Conservation (phyloP, 805 yeast species). For the Candida quercuum region DNA sequence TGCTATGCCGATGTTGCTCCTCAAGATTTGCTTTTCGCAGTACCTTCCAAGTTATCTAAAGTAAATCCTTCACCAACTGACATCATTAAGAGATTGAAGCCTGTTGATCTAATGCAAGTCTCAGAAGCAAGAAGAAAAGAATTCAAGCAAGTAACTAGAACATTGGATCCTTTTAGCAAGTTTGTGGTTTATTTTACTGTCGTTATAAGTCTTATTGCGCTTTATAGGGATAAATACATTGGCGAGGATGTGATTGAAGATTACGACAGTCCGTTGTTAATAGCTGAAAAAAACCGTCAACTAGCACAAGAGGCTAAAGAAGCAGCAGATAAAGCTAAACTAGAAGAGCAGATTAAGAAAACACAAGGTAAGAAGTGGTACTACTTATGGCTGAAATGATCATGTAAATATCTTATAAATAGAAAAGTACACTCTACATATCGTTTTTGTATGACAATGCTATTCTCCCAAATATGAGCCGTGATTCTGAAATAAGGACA, state of each 20-base stretch:
- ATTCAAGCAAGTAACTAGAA: conserved; percentile 40
- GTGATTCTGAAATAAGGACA: no score
- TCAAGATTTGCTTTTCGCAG: conserved; percentile 53
- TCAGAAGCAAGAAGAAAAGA: conserved; percentile 38
- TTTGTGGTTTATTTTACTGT: conserved; percentile 44
- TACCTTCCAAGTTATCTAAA: conserved; percentile 30
- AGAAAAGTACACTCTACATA: neutral
- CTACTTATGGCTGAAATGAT: conserved; percentile 21
- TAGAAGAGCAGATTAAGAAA: conserved; percentile 3
- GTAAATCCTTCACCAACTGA: conserved; percentile 11
- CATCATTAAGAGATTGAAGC: conserved; percentile 28
- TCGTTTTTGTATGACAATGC: neutral
- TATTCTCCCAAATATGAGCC: no score
- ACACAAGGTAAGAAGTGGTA: conserved; percentile 18
- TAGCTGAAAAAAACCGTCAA: conserved; percentile 30
- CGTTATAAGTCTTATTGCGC: conserved; percentile 44
- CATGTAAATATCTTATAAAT: neutral
- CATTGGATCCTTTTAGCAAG: conserved; percentile 54
- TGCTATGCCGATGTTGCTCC: conserved; percentile 43
- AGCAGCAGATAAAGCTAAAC: conserved; percentile 9
- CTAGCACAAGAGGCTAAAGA: conserved; percentile 7
- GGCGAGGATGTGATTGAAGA: conserved; percentile 40
- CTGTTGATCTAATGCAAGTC: conserved; percentile 36
- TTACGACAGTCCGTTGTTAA: conserved; percentile 31
- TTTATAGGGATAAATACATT: conserved; percentile 47